phyloP scores from a whole-genome alignment of 2,329 filamentous ascomycete genomes.

The Penicillium concentricum region DNA sequence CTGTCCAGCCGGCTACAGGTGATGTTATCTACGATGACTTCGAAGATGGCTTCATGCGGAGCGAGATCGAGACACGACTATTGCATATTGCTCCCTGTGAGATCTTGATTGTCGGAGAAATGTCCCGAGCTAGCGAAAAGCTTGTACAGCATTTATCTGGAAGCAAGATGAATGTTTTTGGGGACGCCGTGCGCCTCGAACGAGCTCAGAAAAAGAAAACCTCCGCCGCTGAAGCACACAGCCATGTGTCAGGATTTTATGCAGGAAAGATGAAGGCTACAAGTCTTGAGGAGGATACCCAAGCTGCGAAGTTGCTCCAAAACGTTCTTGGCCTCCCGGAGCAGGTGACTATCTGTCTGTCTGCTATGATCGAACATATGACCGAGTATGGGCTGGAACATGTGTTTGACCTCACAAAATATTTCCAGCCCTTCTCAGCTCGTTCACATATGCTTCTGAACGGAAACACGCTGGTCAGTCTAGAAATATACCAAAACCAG shows the following conservation, averaged over 20 bases:
- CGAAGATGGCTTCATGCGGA: slow-evolving; percentile 96
- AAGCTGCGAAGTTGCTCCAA: slow-evolving; percentile 69
- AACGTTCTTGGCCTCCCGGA: slow-evolving; percentile 84
- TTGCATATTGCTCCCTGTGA: slow-evolving; percentile 95
- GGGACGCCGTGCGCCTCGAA: slow-evolving; percentile 85
- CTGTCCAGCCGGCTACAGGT: slow-evolving; percentile 91
- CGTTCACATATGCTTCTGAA: slow-evolving; percentile 94
- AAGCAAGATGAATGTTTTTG: slow-evolving; percentile 87
- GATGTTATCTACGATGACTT: slow-evolving; percentile 96
- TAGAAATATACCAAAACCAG: slow-evolving; percentile 94
- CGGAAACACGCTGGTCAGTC: slow-evolving; percentile 86
- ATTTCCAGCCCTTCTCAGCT: slow-evolving; percentile 94
- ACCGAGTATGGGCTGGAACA: slow-evolving; percentile 91
- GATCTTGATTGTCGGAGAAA: slow-evolving; percentile 85
- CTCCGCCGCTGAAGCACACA: slow-evolving; percentile 79
- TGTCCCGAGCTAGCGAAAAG: slow-evolving; percentile 90
- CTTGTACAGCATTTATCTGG: slow-evolving; percentile 85
- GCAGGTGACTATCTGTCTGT: slow-evolving; percentile 84
- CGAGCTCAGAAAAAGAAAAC: slow-evolving; percentile 73
- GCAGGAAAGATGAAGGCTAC: slow-evolving; percentile 74
- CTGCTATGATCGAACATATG: slow-evolving; percentile 92
- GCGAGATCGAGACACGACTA: slow-evolving; percentile 91
- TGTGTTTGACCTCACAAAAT: slow-evolving; percentile 93
- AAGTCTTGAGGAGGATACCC: slow-evolving; percentile 52
- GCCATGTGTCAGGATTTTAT: slow-evolving; percentile 90